Evolutionary conservation across 305 asterid genomes (phyloP), one percentile per base, ranked within the genome.

Genomic region (Coffea humblotiana): DNA sequence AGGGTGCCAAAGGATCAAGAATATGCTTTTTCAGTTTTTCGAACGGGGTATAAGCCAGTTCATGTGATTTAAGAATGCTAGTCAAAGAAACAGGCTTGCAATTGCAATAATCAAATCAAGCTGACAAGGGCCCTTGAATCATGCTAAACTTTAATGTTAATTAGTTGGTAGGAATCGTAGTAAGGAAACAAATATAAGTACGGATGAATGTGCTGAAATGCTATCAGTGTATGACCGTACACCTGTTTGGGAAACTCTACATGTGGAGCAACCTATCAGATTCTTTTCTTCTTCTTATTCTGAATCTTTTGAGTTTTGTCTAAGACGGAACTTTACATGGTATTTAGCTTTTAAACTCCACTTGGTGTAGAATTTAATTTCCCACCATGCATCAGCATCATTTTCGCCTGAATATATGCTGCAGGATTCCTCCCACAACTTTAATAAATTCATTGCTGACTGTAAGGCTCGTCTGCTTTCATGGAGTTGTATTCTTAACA

Each of bases 211-310:
- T 52, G 48, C 45, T 56, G 81, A 56, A n/a, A 78, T 76, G 71
- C 66, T 78, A 78, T 78, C 76, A 21, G 18, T 23, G 10, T n/a
- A 32, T 35, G 37, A 4, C 56, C 75, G 68, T 68, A 68, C 80
- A 68, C 27, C 80, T 78, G 49, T 78, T 54, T 32, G 32, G 69
- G 61, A 19, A 67, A 40, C 43, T 40, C 43, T 40, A 40, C 43
- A 40, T 40, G 43, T 40, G 43, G 0, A 5, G 43, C 43, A 40
- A 19, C n/a, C n/a, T 23, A 49, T 23, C 75, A 48, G 64, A 65
- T 8, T 67, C 43, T 40, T 40, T 40, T 32, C 5, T 67, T 1
- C 23, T 21, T 6, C 23, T 29, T 14, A 0, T 49, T 49, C 15
- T 10, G 51, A 13, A 29, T 35, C 6, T 32, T 8, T 68, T 56